Evolutionary conservation across 2,329 filamentous ascomycete species (phyloP).

Genomic region (Trichoderma afroharzianum): DNA sequence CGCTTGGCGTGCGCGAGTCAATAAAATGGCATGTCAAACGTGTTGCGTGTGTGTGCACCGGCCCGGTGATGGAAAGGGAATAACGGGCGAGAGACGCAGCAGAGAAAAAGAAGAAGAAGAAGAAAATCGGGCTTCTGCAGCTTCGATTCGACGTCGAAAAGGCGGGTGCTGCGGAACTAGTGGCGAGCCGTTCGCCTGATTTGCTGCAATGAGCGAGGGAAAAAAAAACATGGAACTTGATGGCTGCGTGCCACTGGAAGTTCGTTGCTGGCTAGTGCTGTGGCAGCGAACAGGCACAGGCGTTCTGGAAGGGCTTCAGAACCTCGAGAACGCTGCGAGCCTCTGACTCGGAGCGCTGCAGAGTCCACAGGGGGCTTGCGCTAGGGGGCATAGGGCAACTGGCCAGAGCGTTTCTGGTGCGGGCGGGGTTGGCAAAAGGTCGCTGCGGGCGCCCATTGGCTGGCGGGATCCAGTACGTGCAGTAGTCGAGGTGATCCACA

Average conservation of each 20-base stretch:
- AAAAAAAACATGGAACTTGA: not conserved
- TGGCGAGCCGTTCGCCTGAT: not conserved
- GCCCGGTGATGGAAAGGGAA: not conserved
- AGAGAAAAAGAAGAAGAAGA: not conserved
- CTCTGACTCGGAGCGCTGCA: slow-evolving; percentile 2
- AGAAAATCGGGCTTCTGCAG: not conserved
- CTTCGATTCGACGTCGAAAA: not conserved
- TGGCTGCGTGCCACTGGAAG: not conserved
- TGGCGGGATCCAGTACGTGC: not conserved
- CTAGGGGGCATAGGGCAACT: slow-evolving; percentile 11
- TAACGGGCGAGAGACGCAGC: not conserved
- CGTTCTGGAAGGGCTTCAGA: slow-evolving; percentile 16
- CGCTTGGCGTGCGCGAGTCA: slow-evolving; percentile 12
- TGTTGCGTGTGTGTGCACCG: not conserved
- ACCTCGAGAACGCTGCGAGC: not conserved
- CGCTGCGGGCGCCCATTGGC: not conserved
- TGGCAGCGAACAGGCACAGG: not conserved
- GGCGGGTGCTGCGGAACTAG: not conserved
- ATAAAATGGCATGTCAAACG: not conserved
- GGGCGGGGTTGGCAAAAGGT: not conserved
- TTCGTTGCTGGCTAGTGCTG: not conserved
- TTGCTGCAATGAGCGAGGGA: not conserved
- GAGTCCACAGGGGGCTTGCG: not conserved
- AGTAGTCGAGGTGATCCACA: slow-evolving; percentile 1
- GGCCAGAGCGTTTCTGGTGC: not conserved